phyloP scores from a whole-genome alignment of 2,329 filamentous ascomycete species.

The Corinectria fuckeliana region DNA sequence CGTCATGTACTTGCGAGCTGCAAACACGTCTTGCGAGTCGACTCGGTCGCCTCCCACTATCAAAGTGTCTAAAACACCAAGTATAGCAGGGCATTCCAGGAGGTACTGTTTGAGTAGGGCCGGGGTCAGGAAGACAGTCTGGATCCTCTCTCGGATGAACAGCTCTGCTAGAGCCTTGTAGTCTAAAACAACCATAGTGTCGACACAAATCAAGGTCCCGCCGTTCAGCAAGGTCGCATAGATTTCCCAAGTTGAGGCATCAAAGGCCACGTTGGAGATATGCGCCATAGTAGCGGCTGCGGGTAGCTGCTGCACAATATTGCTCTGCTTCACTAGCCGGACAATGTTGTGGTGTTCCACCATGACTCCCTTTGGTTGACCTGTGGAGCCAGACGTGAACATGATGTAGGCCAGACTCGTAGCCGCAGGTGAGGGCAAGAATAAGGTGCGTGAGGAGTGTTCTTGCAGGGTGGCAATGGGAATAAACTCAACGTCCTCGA shows the following conservation, averaged over 20 bases:
- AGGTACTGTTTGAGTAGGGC: constrained; percentile 32
- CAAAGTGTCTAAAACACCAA: constrained; percentile 3
- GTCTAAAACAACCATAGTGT: background rate
- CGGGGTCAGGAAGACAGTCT: constrained; percentile 16
- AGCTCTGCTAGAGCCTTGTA: background rate
- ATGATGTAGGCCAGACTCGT: background rate
- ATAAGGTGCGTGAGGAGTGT: too few species aligned
- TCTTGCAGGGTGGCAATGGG: background rate
- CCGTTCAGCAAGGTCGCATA: background rate
- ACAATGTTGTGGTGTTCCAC: background rate
- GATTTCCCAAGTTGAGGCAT: background rate
- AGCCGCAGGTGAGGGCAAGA: background rate
- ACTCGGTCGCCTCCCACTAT: constrained; percentile 28
- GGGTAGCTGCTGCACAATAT: background rate
- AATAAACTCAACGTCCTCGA: background rate
- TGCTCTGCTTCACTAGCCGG: background rate
- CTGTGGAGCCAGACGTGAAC: background rate
- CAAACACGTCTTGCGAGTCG: constrained; percentile 6
- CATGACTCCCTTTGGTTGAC: background rate
- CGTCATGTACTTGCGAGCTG: background rate
- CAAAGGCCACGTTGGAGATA: background rate
- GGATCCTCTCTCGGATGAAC: constrained; percentile 20
- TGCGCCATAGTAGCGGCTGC: background rate
- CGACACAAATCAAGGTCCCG: background rate
- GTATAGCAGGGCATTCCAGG: constrained; percentile 1